Percentiles rank a stretch among this genome's conserved stretches.
Conservation (phyloP, 1,284 basidiomycete species). For the Apiotrichum brassicae region DNA sequence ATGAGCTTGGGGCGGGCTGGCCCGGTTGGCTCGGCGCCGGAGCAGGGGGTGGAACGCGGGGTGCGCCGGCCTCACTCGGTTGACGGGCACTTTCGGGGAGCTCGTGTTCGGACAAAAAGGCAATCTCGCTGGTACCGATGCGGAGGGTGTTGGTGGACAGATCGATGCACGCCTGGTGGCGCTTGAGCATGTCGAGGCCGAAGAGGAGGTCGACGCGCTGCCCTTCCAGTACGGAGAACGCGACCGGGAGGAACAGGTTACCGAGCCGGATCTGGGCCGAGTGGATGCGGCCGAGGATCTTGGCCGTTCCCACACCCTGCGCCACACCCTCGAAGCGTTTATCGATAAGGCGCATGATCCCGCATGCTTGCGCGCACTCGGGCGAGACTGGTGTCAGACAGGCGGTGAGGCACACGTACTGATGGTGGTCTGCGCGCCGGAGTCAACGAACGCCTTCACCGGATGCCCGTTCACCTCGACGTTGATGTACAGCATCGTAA, state of each 20-base stretch:
- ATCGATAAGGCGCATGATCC: constrained; percentile 90
- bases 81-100: constrained; percentile 63
- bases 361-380: constrained; percentile 86
- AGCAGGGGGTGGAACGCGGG: too few relatives aligned
- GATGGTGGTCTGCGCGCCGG: constrained; percentile 93
- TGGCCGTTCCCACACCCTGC: constrained; percentile 90
- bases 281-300: constrained; percentile 90
- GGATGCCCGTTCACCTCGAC: constrained; percentile 87
- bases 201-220: constrained; percentile 87
- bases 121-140: constrained; percentile 78
- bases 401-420: constrained; percentile 56
- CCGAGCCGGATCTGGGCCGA: constrained; percentile 85
- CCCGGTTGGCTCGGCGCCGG: too few relatives aligned
- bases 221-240: constrained; percentile 95
- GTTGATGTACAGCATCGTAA: constrained; percentile 78
- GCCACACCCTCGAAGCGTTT: constrained; percentile 83
- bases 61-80: not conserved
- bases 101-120: constrained; percentile 89
- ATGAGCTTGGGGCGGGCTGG: too few relatives aligned
- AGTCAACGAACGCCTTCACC: constrained; percentile 96
- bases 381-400: constrained; percentile 66
- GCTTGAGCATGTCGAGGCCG: constrained; percentile 96
- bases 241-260: constrained; percentile 76
- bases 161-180: constrained; percentile 93
- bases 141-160: constrained; percentile 78